These are phyloP conservation scores for Flaveria ramosissima DNA, from an alignment of 129 eudicot species.

Conservation along the genomic window DNA sequence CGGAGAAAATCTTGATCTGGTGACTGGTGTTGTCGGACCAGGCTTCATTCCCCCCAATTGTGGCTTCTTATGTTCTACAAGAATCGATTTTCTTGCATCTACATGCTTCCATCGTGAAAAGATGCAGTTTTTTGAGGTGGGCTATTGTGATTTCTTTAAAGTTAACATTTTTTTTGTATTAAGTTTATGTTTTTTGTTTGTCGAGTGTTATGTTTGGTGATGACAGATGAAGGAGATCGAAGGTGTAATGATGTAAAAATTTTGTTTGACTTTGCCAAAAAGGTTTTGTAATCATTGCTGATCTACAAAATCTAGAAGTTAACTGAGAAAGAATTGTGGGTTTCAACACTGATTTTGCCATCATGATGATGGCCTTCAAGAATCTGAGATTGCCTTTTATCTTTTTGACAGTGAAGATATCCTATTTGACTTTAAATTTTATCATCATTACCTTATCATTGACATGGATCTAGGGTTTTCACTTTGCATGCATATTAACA, in stretches of 20 bases:
- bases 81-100: slow-evolving; percentile 19
- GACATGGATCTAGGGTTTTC: slow-evolving; percentile 37
- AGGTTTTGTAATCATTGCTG: slow-evolving; percentile 39
- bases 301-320: slow-evolving; percentile 30
- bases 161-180: background rate
- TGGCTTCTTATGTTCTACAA: slow-evolving; percentile 20
- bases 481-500: slow-evolving; percentile 28
- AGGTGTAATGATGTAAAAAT: slow-evolving; percentile 17
- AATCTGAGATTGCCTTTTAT: slow-evolving; percentile 10
- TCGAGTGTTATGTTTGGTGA: background rate
- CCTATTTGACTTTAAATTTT: slow-evolving; percentile 19
- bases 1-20: slow-evolving; percentile 10
- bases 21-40: slow-evolving; percentile 78
- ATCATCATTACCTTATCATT: slow-evolving; percentile 43
- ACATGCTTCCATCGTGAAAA: slow-evolving; percentile 10
- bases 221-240: slow-evolving; percentile 20
- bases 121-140: slow-evolving; percentile 18
- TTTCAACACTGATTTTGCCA: slow-evolving; percentile 30
- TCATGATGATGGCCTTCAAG: slow-evolving; percentile 30
- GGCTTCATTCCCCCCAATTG: slow-evolving; percentile 98
- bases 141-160: background rate
- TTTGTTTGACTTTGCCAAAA: slow-evolving; percentile 31
- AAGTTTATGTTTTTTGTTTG: background rate
- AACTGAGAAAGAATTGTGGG: slow-evolving; percentile 26
- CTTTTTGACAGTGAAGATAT: background rate